Conservation (phyloP, 2,329 filamentous ascomycete species). For the Penicillium paneum region DNA sequence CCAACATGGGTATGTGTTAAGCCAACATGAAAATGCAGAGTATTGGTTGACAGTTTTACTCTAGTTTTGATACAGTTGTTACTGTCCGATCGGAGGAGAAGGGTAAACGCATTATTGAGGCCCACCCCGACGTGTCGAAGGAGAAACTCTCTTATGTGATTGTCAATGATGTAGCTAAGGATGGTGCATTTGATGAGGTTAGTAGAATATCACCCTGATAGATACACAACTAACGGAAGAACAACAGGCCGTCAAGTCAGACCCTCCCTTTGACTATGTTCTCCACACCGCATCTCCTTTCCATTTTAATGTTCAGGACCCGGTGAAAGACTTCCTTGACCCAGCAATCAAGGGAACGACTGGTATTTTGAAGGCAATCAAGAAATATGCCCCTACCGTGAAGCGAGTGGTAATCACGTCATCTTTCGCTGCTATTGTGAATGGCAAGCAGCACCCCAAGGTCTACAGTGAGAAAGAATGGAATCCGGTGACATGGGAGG, state of each 20-base stretch:
- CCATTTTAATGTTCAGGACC: constrained; percentile 67
- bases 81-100: constrained; percentile 62
- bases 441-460: constrained; percentile 40
- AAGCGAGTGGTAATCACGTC: constrained; percentile 70
- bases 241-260: constrained; percentile 53
- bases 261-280: constrained; percentile 67
- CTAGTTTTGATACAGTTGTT: constrained; percentile 59
- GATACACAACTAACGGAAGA: constrained; percentile 5
- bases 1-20: constrained; percentile 44
- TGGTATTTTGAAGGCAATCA: constrained; percentile 60
- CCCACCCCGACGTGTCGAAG: constrained; percentile 51
- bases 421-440: constrained; percentile 64
- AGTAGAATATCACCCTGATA: background rate
- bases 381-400: constrained; percentile 61
- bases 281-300: constrained; percentile 74
- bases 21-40: no score
- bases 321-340: constrained; percentile 61
- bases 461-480: constrained; percentile 41
- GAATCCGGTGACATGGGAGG: constrained; percentile 46
- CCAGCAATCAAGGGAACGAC: constrained; percentile 63
- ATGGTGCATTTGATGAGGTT: constrained; percentile 65
- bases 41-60: background rate
- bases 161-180: constrained; percentile 68
- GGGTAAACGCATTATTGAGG: constrained; percentile 57
- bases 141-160: constrained; percentile 62